phyloP scores from a whole-genome alignment of 2,329 filamentous ascomycete genomes.

The Ophiostoma australiae region DNA sequence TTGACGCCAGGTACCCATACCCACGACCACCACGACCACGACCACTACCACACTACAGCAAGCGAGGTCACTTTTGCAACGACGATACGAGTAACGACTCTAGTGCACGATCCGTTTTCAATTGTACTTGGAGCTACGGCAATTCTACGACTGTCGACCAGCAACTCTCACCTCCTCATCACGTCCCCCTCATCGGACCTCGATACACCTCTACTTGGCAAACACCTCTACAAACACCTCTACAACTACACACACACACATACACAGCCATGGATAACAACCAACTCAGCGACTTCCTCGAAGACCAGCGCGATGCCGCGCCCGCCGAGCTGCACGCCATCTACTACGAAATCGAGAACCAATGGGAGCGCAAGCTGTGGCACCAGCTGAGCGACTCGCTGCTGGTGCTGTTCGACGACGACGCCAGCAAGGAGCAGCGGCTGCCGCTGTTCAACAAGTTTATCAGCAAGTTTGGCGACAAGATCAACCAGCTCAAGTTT shows the following conservation, averaged over 20 bases:
- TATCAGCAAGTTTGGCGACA: conserved; percentile 92
- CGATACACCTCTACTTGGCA: neutral
- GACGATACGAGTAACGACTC: conserved; percentile 15
- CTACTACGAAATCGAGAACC: conserved; percentile 89
- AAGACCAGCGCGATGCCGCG: conserved; percentile 80
- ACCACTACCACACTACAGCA: conserved; percentile 13
- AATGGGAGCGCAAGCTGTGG: conserved; percentile 98
- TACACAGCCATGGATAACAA: conserved; percentile 66
- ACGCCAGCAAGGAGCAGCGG: conserved; percentile 75
- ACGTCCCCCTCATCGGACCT: neutral
- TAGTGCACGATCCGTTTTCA: conserved; percentile 1
- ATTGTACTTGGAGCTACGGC: neutral
- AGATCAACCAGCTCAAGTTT: conserved; percentile 98
- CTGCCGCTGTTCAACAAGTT: conserved; percentile 91
- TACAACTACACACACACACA: neutral
- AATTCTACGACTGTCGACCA: neutral
- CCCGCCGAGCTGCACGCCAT: conserved; percentile 82
- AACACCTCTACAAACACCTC: neutral
- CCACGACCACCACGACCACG: conserved; percentile 15
- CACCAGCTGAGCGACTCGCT: conserved; percentile 93
- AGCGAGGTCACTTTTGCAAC: conserved; percentile 15
- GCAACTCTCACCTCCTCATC: neutral
- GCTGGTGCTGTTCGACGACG: conserved; percentile 78
- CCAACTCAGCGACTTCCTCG: conserved; percentile 85
- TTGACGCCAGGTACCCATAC: conserved; percentile 8